These are phyloP conservation scores for Mortierella sp. DNA, from an alignment of 371 early-diverging fungal species.

Conservation along the genomic window DNA sequence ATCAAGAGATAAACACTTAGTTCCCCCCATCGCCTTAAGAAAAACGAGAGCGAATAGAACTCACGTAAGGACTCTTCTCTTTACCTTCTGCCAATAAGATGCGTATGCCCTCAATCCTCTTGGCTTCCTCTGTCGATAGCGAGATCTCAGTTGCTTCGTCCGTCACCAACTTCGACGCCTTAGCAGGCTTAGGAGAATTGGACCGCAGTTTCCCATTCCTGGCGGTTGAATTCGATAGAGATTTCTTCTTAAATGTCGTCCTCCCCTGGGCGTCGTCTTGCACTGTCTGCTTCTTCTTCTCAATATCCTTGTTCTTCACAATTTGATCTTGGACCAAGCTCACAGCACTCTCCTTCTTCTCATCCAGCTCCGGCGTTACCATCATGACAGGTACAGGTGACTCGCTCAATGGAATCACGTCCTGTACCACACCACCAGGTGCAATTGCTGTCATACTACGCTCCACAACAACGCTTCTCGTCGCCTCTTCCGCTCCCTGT, in stretches of 20 bases:
- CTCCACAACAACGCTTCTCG: constrained; percentile 4
- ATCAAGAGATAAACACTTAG: too few relatives aligned
- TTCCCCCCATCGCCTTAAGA: too few relatives aligned
- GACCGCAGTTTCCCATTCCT: constrained; percentile 23
- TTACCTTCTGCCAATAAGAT: constrained; percentile 44
- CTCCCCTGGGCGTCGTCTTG: not conserved
- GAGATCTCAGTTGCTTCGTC: constrained; percentile 46
- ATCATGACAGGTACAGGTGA: not conserved
- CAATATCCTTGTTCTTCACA: not conserved
- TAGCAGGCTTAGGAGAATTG: constrained; percentile 45
- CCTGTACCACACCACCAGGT: too few relatives aligned
- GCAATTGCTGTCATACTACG: constrained; percentile 2
- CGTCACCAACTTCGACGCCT: constrained; percentile 38
- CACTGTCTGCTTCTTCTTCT: not conserved
- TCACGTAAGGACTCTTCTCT: not conserved
- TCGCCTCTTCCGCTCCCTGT: not conserved
- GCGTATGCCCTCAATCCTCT: constrained; percentile 42
- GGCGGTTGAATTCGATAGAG: constrained; percentile 2
- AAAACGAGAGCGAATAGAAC: not conserved
- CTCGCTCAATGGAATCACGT: too few relatives aligned
- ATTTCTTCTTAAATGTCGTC: constrained; percentile 8
- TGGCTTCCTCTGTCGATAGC: constrained; percentile 41
- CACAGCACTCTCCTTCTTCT: too few relatives aligned
- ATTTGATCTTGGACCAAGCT: not conserved
- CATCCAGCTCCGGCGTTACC: not conserved